A percentile compares a stretch with the other conserved stretches of the same genome.
Conservation (phyloP, 192 early-diverging fungal genomes). For the Podila epigama region DNA sequence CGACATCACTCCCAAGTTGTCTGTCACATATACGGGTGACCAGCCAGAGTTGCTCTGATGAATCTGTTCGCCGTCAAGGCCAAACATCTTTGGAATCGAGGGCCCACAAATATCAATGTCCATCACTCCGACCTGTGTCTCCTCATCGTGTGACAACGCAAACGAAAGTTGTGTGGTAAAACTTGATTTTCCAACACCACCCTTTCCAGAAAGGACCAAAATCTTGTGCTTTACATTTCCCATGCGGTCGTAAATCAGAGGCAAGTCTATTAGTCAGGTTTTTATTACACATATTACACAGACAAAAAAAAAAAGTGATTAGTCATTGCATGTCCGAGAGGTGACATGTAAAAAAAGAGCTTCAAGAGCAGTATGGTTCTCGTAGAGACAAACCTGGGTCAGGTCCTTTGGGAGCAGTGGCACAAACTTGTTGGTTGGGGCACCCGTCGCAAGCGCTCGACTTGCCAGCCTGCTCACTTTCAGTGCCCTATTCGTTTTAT, state of each 20-base stretch:
- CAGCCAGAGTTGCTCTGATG: slow-evolving; percentile 86
- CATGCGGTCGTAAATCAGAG: slow-evolving; percentile 70
- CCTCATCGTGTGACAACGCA: slow-evolving; percentile 70
- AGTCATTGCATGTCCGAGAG: no score
- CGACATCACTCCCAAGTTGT: slow-evolving; percentile 87
- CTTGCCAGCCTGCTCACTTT: slow-evolving; percentile 74
- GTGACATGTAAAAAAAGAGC: background rate
- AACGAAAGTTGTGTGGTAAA: slow-evolving; percentile 92
- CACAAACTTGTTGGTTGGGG: slow-evolving; percentile 81
- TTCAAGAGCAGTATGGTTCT: no score
- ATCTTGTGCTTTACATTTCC: slow-evolving; percentile 80
- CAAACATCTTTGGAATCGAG: slow-evolving; percentile 93
- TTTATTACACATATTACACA: background rate
- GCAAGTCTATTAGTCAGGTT: slow-evolving; percentile 60
- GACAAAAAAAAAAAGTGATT: slow-evolving; percentile 6
- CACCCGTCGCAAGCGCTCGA: slow-evolving; percentile 82
- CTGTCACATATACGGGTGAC: slow-evolving; percentile 80
- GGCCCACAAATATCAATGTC: slow-evolving; percentile 98
- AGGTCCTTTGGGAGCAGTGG: slow-evolving; percentile 78
- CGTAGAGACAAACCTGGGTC: slow-evolving; percentile 69
- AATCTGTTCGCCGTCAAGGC: slow-evolving; percentile 79
- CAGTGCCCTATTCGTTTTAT: slow-evolving; percentile 60
- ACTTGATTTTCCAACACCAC: slow-evolving; percentile 97
- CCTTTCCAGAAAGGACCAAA: slow-evolving; percentile 97
- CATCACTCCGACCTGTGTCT: slow-evolving; percentile 78